Evolutionary conservation across 140 eudicot species (phyloP), one percentile per base, ranked within the genome.

Genomic region (Flaveria floridana): DNA sequence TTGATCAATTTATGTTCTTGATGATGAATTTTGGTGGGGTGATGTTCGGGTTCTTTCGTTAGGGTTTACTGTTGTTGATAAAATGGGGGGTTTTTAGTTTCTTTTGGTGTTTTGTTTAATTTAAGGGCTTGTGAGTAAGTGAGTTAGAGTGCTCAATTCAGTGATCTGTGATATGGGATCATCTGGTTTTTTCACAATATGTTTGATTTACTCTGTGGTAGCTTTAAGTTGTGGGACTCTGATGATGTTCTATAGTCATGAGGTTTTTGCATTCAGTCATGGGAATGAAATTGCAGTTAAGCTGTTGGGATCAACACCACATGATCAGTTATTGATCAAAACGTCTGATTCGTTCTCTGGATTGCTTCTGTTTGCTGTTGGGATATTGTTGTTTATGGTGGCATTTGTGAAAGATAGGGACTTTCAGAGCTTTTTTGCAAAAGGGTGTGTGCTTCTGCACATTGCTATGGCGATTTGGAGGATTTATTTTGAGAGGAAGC

Each of bases 291-390:
- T 77, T 63, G 96, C 97, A 6, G 66, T 30, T 66, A 90, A 89
- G 87, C 85, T 90, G 1, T 64, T 82, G 77, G 99, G 99, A 20
- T 90, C 99, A 16, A 93, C 99, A 5, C 89, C 97, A 0, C 99
- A 90, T 72, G 99, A 93, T 74, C 89, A 90, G 80, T 78, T 93
- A 70, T 77, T 93, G 78, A 90, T 93, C 56, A 77, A 75, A 58
- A 93, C 97, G 1, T 93, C 99, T 0, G 99, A 93, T 75, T 93
- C 99, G 3, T 93, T 93, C 70, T 90, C 99, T 18, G 99, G 99
- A 70, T 80, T 93, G 89, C 93, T 93, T 73, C 68, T 93, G 72
- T 88, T 88, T 82, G 88, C 85, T 13, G 79, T 93, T 84, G 99
- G 99, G 30, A 85, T 86, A 28, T 78, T 93, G 52, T 72, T 93